Percentiles rank a stretch among this genome's conserved stretches.
Conservation (phyloP, 495 filamentous ascomycete species). For the Aspergillus kassunensis region DNA sequence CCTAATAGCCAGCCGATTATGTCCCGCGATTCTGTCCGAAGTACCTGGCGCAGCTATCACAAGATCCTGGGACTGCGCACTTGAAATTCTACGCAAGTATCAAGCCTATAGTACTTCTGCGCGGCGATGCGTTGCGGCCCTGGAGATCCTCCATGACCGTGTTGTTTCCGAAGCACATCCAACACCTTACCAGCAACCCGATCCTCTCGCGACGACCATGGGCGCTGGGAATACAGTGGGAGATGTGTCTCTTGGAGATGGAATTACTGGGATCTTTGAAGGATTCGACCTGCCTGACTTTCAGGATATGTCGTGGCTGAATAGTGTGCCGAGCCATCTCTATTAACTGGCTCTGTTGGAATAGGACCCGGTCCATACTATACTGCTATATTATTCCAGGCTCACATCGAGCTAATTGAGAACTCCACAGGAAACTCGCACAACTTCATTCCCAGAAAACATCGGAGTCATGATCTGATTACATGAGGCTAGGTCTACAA, state of each 20-base stretch:
- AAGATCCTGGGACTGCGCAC: slow-evolving; percentile 29
- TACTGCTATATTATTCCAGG: too few relatives aligned
- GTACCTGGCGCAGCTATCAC: slow-evolving; percentile 24
- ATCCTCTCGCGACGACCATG: background rate
- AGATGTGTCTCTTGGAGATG: slow-evolving; percentile 30
- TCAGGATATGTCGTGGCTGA: slow-evolving; percentile 39
- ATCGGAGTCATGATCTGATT: too few relatives aligned
- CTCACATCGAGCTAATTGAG: too few relatives aligned
- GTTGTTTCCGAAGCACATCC: slow-evolving; percentile 23
- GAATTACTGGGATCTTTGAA: slow-evolving; percentile 27
- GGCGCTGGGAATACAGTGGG: slow-evolving; percentile 8
- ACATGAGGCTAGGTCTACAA: slow-evolving; percentile 51
- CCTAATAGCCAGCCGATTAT: slow-evolving; percentile 33
- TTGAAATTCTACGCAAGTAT: slow-evolving; percentile 35
- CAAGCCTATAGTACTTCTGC: slow-evolving; percentile 34
- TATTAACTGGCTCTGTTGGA: slow-evolving; percentile 9
- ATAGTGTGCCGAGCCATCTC: slow-evolving; percentile 36
- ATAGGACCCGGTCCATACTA: too few relatives aligned
- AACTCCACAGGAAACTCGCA: too few relatives aligned
- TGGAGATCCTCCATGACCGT: slow-evolving; percentile 37
- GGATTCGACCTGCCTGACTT: slow-evolving; percentile 32
- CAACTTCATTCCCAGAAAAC: too few relatives aligned
- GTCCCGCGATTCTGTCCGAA: slow-evolving; percentile 28
- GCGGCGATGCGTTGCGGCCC: slow-evolving; percentile 33
- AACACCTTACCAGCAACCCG: too few relatives aligned